Evolutionary conservation across 2,329 filamentous ascomycete genomes (phyloP), one percentile per base, ranked within the genome.

Genomic region (Phoma herbarum): DNA sequence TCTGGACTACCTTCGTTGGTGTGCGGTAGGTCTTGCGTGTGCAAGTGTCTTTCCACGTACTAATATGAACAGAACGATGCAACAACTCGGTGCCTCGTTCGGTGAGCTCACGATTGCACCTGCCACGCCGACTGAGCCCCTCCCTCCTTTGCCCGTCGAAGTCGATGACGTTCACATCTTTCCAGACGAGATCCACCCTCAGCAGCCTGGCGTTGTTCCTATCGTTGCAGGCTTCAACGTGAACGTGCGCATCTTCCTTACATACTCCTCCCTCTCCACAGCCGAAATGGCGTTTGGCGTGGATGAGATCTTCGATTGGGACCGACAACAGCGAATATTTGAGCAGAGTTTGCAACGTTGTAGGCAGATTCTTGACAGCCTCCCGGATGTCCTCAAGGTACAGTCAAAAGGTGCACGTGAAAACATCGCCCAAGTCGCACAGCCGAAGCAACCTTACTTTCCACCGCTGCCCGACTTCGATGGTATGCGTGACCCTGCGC

Each of bases 151-250:
- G 12, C 93, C 93, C 0, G 80, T 89, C 20, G 92, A 96, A 69
- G 87, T 96, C 1, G 93, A 97, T 66, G 93, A 97, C 75, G 88
- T 90, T 57, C 93, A 87, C 70, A 90, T 97, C 57, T 88, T 88
- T 57, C 82, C 88, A 1, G 85, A 88, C 23, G 86, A 90, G 61
- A 86, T 94, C 50, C 84, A 89, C 29, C 82, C 85, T 8, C 92
- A 94, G 68, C 89, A 90, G 2, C 79, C 86, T 18, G 88, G 86
- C 5, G 81, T 84, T 1, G 79, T 93, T 1, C 90, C 92, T 0
- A 83, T 90, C 35, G 80, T 96, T 44, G 87, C 89, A 0, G 93
- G 91, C 0, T 97, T 96, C 80, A 93, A 93, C 60, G 85, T 90
- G 56, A 92, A 89, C 59, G 87, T 92, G 31, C 86, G 88, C 49